Base-by-base conservation (phyloP, 1,139 yeast genomes). In the Taphrina communis region DNA sequence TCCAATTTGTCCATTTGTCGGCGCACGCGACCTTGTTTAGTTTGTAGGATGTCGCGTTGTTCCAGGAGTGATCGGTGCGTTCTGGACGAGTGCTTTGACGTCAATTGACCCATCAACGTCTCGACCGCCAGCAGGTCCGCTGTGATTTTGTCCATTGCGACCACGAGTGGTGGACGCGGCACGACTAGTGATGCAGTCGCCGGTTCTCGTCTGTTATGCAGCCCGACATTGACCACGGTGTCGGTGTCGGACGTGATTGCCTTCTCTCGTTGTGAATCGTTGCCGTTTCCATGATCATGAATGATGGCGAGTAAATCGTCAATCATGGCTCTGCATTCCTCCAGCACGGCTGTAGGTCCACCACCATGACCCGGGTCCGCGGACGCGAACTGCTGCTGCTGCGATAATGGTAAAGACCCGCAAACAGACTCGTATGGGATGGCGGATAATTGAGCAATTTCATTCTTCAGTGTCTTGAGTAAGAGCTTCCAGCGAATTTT, bases 1-100 rank as follows among this genome's bases (percentile, higher is more conserved):
- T 17, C 41, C 31, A 44, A 8, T 41, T 7, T 14, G 11, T 58
- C 62, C 12, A n/a, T 1, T 31, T 58, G 39, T 21, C 25, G 19
- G 2, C 25, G 42, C 19, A 42, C 36, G 2, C 52, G 51, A 8
- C 12, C 42, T 6, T 11, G 62, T 58, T 31, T 46, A 12, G 51
- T 11, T 11, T 5, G 21, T 7, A 58, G 41, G 25, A 44, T 58
- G 7, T n/a, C 19, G 14, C 36, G 42, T 21, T 58, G 50, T 44
- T 58, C 62, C 7, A 58, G 52, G 12, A 58, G 31, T 6, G 42
- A 21, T 1, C 62, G 52, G 19, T 58, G 62, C 48, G 46, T 31
- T 25, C 44, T 58, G 36, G 21, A 39, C 7, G 62, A 25, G 19
- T 31, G 14, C 19, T 31, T 21, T 1, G 62, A 36, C 44, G 46